Evolutionary conservation across 306 rosid genomes (phyloP), one percentile per base, ranked within the genome.

Genomic region (Pyrus communis): DNA sequence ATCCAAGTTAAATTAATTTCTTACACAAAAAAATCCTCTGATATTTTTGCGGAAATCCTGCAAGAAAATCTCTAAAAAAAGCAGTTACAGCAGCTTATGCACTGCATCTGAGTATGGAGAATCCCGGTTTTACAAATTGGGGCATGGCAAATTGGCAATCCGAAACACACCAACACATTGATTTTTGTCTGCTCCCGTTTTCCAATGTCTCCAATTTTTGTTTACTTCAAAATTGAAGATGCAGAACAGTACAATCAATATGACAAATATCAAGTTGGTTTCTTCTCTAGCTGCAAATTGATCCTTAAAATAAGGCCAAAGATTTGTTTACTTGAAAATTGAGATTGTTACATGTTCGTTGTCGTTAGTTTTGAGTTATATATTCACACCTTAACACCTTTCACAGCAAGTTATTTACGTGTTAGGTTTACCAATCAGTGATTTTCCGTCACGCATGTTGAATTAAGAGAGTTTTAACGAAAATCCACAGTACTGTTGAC

Each of bases 301-400:
- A 73, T 59, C 61, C 67, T 45, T 61, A 7, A 5, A 45, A 28
- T 21, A 45, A 46, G 49, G 46, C 12, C 63, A 9, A 35, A 51
- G 42, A 73, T 76, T 64, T 80, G 61, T 75, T 38, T 75, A 76
- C 70, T 78, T 80, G 68, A 35, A 35, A 6, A 73, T 79, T 77
- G 73, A 83, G 75, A 77, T 73, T 72, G 76, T 57, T 77, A 38
- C 19, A 14, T 6, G 8, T 49, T 15, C 6, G 55, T 14, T 49
- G 7, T 49, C 55, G 17, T 22, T n/a, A 4, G 3, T 40, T 4
- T 49, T 49, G 17, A 0, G 21, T 5, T 15, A 5, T 2, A 49
- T 15, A 14, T 15, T 49, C 21, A 15, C 55, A 49, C 21, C 7
- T 13, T 17, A 15, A 15, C 8, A 15, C 13, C 1, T 4, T 14